phyloP scores from a whole-genome alignment of 1,284 basidiomycete species.

The Rhizopogon parksii region DNA sequence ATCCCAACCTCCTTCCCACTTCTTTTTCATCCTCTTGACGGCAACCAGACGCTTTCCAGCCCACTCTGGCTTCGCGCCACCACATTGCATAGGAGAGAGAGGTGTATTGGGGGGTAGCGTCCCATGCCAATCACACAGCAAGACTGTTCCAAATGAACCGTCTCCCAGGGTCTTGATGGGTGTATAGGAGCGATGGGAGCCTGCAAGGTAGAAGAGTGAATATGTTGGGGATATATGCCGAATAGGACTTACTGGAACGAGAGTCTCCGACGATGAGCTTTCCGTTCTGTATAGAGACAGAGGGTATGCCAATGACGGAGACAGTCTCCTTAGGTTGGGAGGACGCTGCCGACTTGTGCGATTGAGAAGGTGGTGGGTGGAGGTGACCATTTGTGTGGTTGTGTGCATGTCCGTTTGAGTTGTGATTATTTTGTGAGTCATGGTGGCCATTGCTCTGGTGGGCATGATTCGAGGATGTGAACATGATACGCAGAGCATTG shows the following conservation, averaged over 20 bases:
- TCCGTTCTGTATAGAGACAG: slow-evolving; percentile 61
- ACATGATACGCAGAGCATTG: slow-evolving; percentile 62
- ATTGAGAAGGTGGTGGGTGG: slow-evolving; percentile 18
- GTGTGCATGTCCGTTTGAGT: slow-evolving; percentile 9
- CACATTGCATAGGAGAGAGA: slow-evolving; percentile 87
- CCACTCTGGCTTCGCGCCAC: slow-evolving; percentile 88
- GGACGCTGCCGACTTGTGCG: slow-evolving; percentile 14
- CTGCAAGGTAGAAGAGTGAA: slow-evolving; percentile 24
- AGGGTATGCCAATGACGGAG: slow-evolving; percentile 62
- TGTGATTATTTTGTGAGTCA: slow-evolving; percentile 18
- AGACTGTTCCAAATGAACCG: slow-evolving; percentile 96
- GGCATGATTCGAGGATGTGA: slow-evolving; percentile 49
- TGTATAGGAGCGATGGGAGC: slow-evolving; percentile 53
- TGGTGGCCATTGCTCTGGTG: slow-evolving; percentile 32
- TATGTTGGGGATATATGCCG: slow-evolving; percentile 1
- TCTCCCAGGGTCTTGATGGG: slow-evolving; percentile 89
- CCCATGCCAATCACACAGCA: slow-evolving; percentile 99
- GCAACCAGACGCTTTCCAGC: slow-evolving; percentile 92
- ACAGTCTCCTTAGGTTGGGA: slow-evolving; percentile 47
- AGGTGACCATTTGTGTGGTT: slow-evolving; percentile 8
- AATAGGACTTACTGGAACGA: slow-evolving; percentile 49
- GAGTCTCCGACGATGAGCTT: slow-evolving; percentile 65
- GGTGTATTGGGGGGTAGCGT: slow-evolving; percentile 83
- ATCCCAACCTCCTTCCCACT: slow-evolving; percentile 95
- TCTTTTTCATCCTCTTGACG: slow-evolving; percentile 97